Evolutionary conservation across 352 stramenopile species (phyloP).

Genomic region (Elongisporangium anandrum): DNA sequence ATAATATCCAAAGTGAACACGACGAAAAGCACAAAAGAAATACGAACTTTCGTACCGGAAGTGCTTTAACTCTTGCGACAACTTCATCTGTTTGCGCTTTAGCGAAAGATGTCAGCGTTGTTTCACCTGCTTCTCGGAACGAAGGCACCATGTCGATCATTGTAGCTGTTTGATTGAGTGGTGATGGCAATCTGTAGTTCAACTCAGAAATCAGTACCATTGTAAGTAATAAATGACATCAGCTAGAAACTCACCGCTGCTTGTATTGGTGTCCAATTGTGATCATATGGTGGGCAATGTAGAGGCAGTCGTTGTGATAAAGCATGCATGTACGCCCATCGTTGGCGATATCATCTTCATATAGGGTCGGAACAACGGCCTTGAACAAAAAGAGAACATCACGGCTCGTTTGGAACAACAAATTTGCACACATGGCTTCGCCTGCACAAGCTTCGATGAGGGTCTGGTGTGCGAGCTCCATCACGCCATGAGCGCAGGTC

Average conservation of each 20-base stretch:
- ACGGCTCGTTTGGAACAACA: conserved; percentile 78
- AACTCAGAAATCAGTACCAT: not conserved
- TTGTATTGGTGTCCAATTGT: conserved; percentile 74
- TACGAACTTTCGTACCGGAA: conserved; percentile 32
- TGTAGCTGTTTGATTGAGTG: conserved; percentile 54
- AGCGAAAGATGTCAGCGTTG: conserved; percentile 40
- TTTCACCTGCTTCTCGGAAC: conserved; percentile 58
- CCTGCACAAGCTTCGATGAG: conserved; percentile 54
- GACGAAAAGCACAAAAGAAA: not conserved
- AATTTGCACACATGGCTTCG: conserved; percentile 31
- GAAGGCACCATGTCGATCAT: conserved; percentile 81
- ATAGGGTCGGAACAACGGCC: conserved; percentile 58
- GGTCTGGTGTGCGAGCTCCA: conserved; percentile 62
- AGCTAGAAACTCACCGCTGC: conserved; percentile 31
- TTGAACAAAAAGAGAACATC: conserved; percentile 75
- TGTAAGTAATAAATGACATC: not conserved
- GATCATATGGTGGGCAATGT: conserved; percentile 79
- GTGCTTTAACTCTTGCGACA: conserved; percentile 19
- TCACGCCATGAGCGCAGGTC: conserved; percentile 46
- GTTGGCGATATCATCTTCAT: conserved; percentile 62
- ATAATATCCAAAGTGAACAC: not conserved
- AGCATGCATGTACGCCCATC: conserved; percentile 68
- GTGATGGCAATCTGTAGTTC: conserved; percentile 31
- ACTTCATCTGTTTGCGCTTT: conserved; percentile 42
- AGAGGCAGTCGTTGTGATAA: conserved; percentile 84